Conservation (phyloP, 106 monocot genomes). For the Dioscorea dumetorum region DNA sequence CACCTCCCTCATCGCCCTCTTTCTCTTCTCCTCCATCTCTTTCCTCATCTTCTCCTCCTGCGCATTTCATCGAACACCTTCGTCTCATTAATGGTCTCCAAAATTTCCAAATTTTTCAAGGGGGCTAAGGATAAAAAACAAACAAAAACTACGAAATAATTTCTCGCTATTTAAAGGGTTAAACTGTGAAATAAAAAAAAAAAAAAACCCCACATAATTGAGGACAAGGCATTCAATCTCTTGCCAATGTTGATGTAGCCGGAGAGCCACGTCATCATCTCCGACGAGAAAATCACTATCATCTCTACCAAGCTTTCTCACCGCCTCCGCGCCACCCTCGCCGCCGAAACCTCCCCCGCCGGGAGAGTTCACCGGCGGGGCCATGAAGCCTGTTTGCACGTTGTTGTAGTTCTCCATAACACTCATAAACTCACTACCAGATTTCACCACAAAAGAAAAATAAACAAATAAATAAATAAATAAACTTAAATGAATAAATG, state of each 20-base stretch:
- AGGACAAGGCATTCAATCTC: neutral
- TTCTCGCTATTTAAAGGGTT: no score
- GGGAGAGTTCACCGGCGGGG: neutral
- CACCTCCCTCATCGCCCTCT: slow-evolving; percentile 15
- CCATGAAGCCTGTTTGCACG: neutral
- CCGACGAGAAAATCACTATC: neutral
- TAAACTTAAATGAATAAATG: neutral
- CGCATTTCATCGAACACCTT: no score
- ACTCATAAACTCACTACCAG: neutral
- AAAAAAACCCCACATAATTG: neutral
- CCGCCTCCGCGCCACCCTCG: neutral
- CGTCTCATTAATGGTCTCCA: neutral
- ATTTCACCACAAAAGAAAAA: neutral
- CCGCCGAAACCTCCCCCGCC: neutral
- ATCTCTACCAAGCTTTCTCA: neutral
- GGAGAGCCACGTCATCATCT: neutral
- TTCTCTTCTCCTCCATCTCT: slow-evolving; percentile 34
- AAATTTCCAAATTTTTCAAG: neutral
- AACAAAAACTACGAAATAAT: no score
- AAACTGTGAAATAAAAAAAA: neutral
- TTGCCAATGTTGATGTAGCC: neutral
- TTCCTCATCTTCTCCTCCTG: slow-evolving; percentile 20
- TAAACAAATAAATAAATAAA: no score
- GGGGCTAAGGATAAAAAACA: neutral
- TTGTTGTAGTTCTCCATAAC: neutral